phyloP scores from a whole-genome alignment of 192 early-diverging fungal genomes.

The Backusella australiensis region DNA sequence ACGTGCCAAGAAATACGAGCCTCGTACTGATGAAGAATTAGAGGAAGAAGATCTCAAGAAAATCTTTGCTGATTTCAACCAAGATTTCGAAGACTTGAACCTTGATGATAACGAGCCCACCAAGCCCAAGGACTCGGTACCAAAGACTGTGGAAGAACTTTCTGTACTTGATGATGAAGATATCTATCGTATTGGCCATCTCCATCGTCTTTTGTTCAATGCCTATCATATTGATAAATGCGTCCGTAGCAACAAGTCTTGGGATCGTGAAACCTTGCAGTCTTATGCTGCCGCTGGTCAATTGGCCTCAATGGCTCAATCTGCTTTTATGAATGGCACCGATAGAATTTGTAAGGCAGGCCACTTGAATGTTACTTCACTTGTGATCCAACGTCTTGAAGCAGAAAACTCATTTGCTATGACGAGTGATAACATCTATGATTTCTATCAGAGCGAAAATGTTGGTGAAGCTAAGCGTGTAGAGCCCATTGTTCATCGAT shows the following conservation, averaged over 20 bases:
- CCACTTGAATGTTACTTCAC: conserved; percentile 19
- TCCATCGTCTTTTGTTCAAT: conserved; percentile 43
- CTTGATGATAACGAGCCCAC: conserved; percentile 43
- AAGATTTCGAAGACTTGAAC: conserved; percentile 71
- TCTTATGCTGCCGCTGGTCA: conserved; percentile 47
- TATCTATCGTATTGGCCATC: conserved; percentile 46
- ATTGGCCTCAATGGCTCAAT: conserved; percentile 40
- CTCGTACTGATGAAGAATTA: conserved; percentile 57
- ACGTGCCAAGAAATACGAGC: conserved; percentile 49
- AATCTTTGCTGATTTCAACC: conserved; percentile 84
- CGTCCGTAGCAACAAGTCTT: not conserved
- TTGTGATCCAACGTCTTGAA: conserved; percentile 26
- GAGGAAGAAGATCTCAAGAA: conserved; percentile 71
- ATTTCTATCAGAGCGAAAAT: conserved; percentile 89
- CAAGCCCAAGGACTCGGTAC: conserved; percentile 4
- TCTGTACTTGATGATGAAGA: conserved; percentile 45
- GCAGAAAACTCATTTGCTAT: conserved; percentile 21
- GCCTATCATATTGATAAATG: conserved; percentile 21
- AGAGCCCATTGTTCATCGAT: conserved; percentile 54
- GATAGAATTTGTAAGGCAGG: conserved; percentile 18
- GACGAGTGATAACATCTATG: conserved; percentile 54
- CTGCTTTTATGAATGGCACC: conserved; percentile 10
- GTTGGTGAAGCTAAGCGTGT: conserved; percentile 70
- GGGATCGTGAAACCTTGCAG: conserved; percentile 12
- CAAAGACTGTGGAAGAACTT: conserved; percentile 44